Base-by-base conservation (phyloP, 306 rosid genomes). In the Prunus kanzakura region DNA sequence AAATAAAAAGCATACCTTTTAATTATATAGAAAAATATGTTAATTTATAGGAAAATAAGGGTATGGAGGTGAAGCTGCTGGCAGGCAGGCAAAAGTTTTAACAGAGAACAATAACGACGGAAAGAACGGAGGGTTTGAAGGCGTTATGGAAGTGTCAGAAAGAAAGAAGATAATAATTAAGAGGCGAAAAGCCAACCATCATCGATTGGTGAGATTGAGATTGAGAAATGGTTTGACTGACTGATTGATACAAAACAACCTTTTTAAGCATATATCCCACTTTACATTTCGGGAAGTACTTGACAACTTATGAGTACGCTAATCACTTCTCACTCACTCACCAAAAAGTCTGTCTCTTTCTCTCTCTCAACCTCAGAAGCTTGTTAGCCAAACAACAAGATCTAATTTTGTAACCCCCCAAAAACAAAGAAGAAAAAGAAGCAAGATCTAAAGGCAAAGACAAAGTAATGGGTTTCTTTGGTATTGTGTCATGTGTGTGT, bases 401-500 rank as follows among this genome's bases (percentile, higher is more conserved):
- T 67, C 20, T 41, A 20, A 66, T 29, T 8, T 66, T 66, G 23
- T 12, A 32, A 32, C 68, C 25, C 68, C 6, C 41, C 43, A 18
- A 64, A 64, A 64, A 35, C 23, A 32, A 19, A 8, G 38, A 56
- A 19, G 6, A 56, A 56, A 56, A 2, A n/a, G 20, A 32, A 18
- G 18, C 27, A 64, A 35, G 72, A 67, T 61, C 69, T 6, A 12
- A 27, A 73, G 64, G 25, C 45, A 61, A 57, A 57, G 57, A 58
- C 68, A 73, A 41, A 60, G 27, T 9, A 18, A 56, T 27, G 58
- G 60, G 77, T 47, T 73, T 64, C 58, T 73, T 16, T 22, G 1
- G 43, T 16, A 25, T 60, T 52, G 46, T 73, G 45, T 73, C 58
- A 27, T 54, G 69, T 70, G 61, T n/a, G 43, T 66, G 69, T 74